Base-by-base conservation (phyloP, 2,329 filamentous ascomycete genomes). In the Pseudogymnoascus sp. region DNA sequence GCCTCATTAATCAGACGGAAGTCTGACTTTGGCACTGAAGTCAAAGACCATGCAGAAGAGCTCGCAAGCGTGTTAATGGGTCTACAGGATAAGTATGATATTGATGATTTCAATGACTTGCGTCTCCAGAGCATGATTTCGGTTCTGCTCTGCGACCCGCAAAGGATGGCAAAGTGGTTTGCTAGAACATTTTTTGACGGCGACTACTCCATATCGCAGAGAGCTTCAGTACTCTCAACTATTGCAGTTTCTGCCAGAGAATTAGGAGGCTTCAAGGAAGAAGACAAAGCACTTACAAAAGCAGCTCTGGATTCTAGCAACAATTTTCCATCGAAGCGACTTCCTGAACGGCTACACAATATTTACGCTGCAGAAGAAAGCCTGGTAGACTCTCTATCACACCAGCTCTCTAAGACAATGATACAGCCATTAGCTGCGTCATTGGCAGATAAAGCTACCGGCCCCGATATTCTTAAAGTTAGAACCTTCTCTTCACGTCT, bases 141-240 rank as follows among this genome's bases (percentile, higher is more conserved):
- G 0, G 76, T 96, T 6, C 78, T 96, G 0, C 80, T 94, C 2
- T 87, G 90, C 0, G 84, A 89, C 66, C 90, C 94, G 0, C 77
- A 83, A 58, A 80, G 83, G 60, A 90, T 97, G 83, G 92, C 86
- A 0, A 89, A 85, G 12, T 95, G 90, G 88, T 90, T 95, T 63
- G 86, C 88, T 2, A 85, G 87, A 62, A 88, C 89, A 0, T 95
- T 94, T 72, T 97, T 97, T 72, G 87, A 91, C 42, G 92, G 92
- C 13, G 94, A 99, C 71, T 92, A 94, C 73, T 96, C 92, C 0
- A 78, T 97, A 37, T 84, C 87, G 0, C 93, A 97, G 72, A 83
- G 94, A 39, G 89, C 88, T 6, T 85, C 89, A 0, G 81, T 97
- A 37, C 85, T 99, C 60, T 87, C 90, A 18, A 87, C 90, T 0